A percentile compares a stretch with the other conserved stretches of the same genome.
These are phyloP conservation scores for Funneliformis geosporum DNA, from an alignment of 192 early-diverging fungal genomes.

Conservation along the genomic window DNA sequence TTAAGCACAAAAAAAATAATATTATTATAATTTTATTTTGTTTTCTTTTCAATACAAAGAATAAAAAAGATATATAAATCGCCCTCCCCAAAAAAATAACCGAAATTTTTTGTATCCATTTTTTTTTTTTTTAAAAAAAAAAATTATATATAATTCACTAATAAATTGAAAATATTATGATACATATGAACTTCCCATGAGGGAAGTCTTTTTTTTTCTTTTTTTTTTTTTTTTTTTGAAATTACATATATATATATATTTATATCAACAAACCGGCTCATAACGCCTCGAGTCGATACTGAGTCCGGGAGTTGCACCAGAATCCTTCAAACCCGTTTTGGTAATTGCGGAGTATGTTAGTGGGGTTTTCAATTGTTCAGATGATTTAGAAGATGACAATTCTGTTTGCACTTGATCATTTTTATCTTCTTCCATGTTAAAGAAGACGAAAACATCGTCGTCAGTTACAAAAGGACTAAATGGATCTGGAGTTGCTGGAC, in stretches of 20 bases:
- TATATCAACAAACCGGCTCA: constrained; percentile 37
- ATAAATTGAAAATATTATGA: constrained; percentile 2
- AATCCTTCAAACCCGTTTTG: constrained; percentile 34
- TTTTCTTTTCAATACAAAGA: constrained; percentile 11
- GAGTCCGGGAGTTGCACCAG: constrained; percentile 31
- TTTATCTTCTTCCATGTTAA: constrained; percentile 31
- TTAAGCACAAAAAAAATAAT: background rate
- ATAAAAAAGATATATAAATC: constrained; percentile 17
- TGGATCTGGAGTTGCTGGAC: background rate
- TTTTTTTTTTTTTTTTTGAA: constrained; percentile 7
- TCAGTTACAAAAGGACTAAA: constrained; percentile 26
- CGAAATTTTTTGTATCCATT: constrained; percentile 27
- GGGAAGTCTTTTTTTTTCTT: background rate
- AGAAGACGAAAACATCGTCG: background rate
- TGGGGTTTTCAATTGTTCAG: constrained; percentile 22
- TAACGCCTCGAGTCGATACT: constrained; percentile 32
- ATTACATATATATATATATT: constrained; percentile 2
- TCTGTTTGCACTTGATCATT: background rate
- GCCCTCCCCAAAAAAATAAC: background rate
- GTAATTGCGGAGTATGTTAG: constrained; percentile 34
- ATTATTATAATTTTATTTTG: constrained; percentile 12
- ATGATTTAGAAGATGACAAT: background rate
- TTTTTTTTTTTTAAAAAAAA: background rate
- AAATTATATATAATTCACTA: constrained; percentile 8
- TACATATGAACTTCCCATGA: background rate